phyloP scores from a whole-genome alignment of 345 rosid species.

The Kandelia obovata region DNA sequence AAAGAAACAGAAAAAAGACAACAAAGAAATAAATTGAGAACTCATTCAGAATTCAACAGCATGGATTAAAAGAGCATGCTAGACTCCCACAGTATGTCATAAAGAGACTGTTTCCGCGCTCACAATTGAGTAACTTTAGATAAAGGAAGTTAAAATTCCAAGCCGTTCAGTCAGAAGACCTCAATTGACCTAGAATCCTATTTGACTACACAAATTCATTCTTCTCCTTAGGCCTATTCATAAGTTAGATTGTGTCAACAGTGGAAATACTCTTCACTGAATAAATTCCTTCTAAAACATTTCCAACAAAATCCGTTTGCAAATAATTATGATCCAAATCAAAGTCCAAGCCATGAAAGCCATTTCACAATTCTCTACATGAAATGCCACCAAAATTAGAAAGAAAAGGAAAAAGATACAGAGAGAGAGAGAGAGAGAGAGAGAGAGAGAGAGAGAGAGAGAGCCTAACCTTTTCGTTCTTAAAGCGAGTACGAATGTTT shows the following conservation, averaged over 20 bases:
- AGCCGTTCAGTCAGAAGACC: not conserved
- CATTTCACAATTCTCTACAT: not conserved
- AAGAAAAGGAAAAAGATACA: not conserved
- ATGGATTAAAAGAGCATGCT: too few relatives aligned
- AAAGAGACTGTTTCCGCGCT: too few relatives aligned
- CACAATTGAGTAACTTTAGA: too few relatives aligned
- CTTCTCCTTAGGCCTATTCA: not conserved
- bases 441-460: not conserved
- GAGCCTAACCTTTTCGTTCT: conserved; percentile 70
- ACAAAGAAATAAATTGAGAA: not conserved
- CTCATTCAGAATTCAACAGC: not conserved
- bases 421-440: not conserved
- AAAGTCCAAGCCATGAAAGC: too few relatives aligned
- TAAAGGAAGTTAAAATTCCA: not conserved
- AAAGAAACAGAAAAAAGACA: not conserved
- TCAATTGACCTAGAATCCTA: too few relatives aligned
- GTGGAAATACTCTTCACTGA: too few relatives aligned
- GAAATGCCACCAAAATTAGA: not conserved
- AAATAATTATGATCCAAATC: too few relatives aligned
- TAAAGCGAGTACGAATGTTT: conserved; percentile 93
- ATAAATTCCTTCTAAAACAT: too few relatives aligned
- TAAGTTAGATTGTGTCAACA: not conserved
- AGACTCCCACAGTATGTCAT: too few relatives aligned
- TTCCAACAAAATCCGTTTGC: too few relatives aligned
- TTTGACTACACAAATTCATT: too few relatives aligned